Evolutionary conservation across 2,329 filamentous ascomycete species (phyloP).

Genomic region (Chaetomiaceae sp.): DNA sequence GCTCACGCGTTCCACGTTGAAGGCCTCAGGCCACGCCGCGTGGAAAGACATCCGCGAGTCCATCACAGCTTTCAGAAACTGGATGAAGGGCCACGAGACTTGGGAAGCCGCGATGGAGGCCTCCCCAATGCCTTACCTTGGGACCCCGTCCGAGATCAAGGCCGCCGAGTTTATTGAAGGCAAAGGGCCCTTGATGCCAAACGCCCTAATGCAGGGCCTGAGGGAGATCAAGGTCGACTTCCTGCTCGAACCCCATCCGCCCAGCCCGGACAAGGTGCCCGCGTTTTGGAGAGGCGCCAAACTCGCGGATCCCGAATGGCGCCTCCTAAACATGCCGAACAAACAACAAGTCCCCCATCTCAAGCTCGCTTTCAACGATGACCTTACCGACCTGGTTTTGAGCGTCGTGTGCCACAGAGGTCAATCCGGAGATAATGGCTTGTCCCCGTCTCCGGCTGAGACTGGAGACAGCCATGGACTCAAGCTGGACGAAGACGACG

Average conservation of each 20-base stretch:
- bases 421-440: background rate
- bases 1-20: background rate
- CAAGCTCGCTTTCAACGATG: conserved; percentile 6
- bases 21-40: background rate
- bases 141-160: conserved; percentile 10
- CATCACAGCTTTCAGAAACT: background rate
- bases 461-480: background rate
- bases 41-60: background rate
- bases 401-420: background rate
- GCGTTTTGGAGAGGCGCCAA: conserved; percentile 11
- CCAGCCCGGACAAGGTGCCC: background rate
- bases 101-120: conserved; percentile 2
- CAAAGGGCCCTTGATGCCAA: background rate
- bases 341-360: background rate
- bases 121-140: conserved; percentile 11
- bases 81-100: background rate
- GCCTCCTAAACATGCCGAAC: background rate
- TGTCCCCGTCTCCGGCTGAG: no score
- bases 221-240: conserved; percentile 2
- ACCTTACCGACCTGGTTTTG: conserved; percentile 14
- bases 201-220: background rate
- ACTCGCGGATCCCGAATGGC: background rate
- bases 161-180: conserved; percentile 1
- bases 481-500: background rate
- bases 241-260: conserved; percentile 1